phyloP scores from a whole-genome alignment of 495 filamentous ascomycete genomes.

The Barbatosphaeria neglecta region DNA sequence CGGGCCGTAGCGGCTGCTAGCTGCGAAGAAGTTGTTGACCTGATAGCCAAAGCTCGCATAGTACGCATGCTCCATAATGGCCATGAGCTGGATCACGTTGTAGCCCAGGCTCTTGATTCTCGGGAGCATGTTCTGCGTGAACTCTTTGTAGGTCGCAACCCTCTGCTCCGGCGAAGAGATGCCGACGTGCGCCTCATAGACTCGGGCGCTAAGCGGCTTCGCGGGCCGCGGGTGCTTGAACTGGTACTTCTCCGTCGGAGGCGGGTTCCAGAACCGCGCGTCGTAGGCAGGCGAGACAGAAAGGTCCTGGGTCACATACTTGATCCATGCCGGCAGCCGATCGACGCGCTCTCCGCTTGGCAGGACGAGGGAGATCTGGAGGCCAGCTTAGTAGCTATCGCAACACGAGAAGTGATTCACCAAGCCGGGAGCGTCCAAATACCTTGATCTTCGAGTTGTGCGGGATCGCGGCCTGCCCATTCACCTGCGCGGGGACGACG shows the following conservation, averaged over 20 bases:
- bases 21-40: slow-evolving; percentile 96
- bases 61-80: slow-evolving; percentile 98
- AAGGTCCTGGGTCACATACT: slow-evolving; percentile 87
- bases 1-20: slow-evolving; percentile 86
- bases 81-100: slow-evolving; percentile 98
- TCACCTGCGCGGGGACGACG: slow-evolving; percentile 53
- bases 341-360: slow-evolving; percentile 72
- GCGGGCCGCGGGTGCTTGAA: slow-evolving; percentile 76
- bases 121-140: slow-evolving; percentile 82
- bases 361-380: slow-evolving; percentile 72
- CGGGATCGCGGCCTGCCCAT: slow-evolving; percentile 68
- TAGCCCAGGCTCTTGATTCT: slow-evolving; percentile 87
- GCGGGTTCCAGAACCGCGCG: slow-evolving; percentile 94
- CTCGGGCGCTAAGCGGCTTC: slow-evolving; percentile 74
- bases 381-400: slow-evolving; percentile 10
- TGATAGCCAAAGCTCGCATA: slow-evolving; percentile 99
- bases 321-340: slow-evolving; percentile 91
- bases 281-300: slow-evolving; percentile 82
- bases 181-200: slow-evolving; percentile 96
- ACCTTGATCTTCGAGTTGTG: slow-evolving; percentile 96
- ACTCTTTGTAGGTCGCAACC: slow-evolving; percentile 92
- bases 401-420: too few species aligned
- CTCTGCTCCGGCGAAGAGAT: slow-evolving; percentile 85
- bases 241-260: slow-evolving; percentile 54
- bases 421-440: slow-evolving; percentile 3